Evolutionary conservation across 805 yeast species (phyloP), one percentile per base, ranked within the genome.

Genomic region (Kazachstania africana): DNA sequence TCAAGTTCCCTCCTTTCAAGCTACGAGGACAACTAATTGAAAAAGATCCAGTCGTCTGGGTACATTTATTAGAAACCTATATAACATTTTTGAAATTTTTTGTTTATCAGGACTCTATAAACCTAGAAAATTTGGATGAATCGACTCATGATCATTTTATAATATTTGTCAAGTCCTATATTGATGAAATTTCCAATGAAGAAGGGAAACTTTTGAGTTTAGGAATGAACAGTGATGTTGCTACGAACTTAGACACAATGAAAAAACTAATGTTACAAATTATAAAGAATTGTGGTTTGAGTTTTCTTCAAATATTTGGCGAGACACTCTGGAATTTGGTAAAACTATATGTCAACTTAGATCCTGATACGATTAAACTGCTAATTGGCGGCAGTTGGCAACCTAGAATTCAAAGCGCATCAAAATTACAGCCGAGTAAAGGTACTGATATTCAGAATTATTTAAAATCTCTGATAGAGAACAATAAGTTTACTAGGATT

Each of bases 1-100:
- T 80, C 13, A 67, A 70, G 16, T 80, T 72, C 37, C 91, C 91
- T 6, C 85, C 87, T 2, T 78, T 79, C 55, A 69, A 70, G 38
- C 63, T 80, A 17, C 61, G 91, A 22, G 79, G 87, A 0, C 73
- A 83, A n/a, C 59, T 80, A 48, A 75, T 78, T 5, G 91, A 80
- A 47, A 79, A 72, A 38, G 93, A 80, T 48, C 93, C 93, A 0
- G 85, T 80, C 15, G 80, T 80, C 6, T 80, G 88, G 85, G 78
- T 70, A 4, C 84, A 78, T 49, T 55, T 78, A 14, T 53, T 80
- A 12, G 82, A 77, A 41, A 70, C 70, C 3, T 80, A 78, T 51
- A 70, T 78, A 33, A 51, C 47, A 12, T 58, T 72, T 14, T 66
- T 74, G 42, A 60, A 67, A 35, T 68, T 60, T 36, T 50, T 79